A percentile compares a stretch with the other conserved stretches of the same genome.
Conservation (phyloP, 169 alveolate genomes). For the Plasmodium vivax region DNA sequence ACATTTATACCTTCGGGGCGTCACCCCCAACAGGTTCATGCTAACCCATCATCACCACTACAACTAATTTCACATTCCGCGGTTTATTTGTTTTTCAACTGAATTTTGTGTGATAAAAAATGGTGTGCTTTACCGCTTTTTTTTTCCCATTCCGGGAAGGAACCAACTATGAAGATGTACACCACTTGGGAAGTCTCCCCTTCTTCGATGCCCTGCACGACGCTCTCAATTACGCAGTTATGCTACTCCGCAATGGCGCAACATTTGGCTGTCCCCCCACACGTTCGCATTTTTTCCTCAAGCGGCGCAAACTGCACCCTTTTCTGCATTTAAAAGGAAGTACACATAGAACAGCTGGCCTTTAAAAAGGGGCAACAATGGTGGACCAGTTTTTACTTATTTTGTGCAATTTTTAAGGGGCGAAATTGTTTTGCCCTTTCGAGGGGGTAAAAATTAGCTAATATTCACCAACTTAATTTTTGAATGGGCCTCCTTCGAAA, state of each 20-base stretch:
- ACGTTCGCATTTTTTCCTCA: background rate
- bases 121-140: background rate
- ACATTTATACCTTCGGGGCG: background rate
- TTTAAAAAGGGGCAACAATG: background rate
- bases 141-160: background rate
- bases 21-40: background rate
- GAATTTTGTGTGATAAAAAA: background rate
- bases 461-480: background rate
- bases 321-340: background rate
- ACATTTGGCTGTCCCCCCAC: background rate
- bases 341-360: background rate
- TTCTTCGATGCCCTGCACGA: background rate
- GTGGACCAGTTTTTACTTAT: background rate
- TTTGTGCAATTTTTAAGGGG: background rate
- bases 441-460: background rate
- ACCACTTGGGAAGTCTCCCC: background rate
- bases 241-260: background rate
- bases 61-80: background rate
- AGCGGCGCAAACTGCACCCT: background rate
- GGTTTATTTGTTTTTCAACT: background rate
- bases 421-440: background rate
- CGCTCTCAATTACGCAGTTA: background rate
- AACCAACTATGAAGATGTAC: background rate
- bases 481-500: background rate
- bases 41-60: background rate